These are phyloP conservation scores for Dujonia santamariae DNA, from an alignment of 1,139 yeast genomes.

Conservation along the genomic window DNA sequence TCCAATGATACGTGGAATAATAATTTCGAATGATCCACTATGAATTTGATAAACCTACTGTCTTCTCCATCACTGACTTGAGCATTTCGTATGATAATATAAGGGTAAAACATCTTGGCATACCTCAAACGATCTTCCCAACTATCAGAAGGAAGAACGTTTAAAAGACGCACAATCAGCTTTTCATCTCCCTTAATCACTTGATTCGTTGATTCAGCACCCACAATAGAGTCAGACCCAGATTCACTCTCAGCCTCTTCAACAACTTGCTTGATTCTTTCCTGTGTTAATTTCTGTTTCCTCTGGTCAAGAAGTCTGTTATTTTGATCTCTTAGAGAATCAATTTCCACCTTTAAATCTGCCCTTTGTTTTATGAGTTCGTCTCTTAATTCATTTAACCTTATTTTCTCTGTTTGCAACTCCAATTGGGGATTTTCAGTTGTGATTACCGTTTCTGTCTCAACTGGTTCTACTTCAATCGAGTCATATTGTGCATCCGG, in stretches of 20 bases:
- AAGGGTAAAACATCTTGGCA: conserved; percentile 26
- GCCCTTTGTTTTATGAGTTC: conserved; percentile 20
- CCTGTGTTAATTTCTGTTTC: conserved; percentile 14
- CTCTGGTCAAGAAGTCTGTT: conserved; percentile 17
- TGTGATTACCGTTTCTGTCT: conserved; percentile 3
- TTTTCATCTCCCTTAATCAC: conserved; percentile 12
- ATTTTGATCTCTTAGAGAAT: conserved; percentile 17
- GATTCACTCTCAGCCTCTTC: too few species aligned
- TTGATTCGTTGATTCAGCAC: too few species aligned
- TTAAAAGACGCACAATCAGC: conserved; percentile 12
- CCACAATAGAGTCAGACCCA: too few species aligned
- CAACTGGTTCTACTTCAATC: conserved; percentile 8
- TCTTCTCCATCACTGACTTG: conserved; percentile 10
- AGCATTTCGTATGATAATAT: conserved; percentile 21
- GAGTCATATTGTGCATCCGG: not conserved
- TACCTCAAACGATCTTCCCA: conserved; percentile 30
- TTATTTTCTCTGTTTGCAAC: conserved; percentile 16
- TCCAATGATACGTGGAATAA: not conserved
- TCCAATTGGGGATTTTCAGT: not conserved
- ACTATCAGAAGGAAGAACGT: conserved; percentile 36
- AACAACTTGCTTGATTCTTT: conserved; percentile 15
- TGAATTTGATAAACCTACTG: not conserved
- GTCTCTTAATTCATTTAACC: conserved; percentile 18
- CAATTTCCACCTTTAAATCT: conserved; percentile 17
- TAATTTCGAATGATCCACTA: not conserved